Percentiles rank a stretch among this genome's conserved stretches.
Conservation (phyloP, 768 basidiomycete genomes). For the Suillus fuscotomentosus region DNA sequence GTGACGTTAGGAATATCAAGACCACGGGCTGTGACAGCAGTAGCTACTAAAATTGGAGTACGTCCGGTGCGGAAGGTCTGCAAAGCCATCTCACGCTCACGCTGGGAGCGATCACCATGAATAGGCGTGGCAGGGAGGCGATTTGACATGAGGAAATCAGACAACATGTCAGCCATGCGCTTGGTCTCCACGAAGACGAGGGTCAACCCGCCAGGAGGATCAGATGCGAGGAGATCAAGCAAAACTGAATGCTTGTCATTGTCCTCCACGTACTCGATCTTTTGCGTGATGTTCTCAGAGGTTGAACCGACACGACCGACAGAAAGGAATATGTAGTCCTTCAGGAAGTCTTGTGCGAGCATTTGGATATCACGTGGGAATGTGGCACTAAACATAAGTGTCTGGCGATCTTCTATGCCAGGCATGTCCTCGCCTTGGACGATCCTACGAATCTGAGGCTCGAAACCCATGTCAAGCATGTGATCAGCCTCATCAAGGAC, state of each 20-base stretch:
- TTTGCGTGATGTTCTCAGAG: constrained; percentile 99
- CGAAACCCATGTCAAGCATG: constrained; percentile 99
- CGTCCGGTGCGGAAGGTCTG: constrained; percentile 94
- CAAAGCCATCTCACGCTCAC: constrained; percentile 94
- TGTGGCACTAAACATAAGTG: constrained; percentile 99
- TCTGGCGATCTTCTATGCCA: constrained; percentile 86
- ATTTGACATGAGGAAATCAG: constrained; percentile 88
- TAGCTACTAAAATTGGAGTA: constrained; percentile 96
- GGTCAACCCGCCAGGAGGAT: constrained; percentile 70
- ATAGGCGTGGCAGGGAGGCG: constrained; percentile 91
- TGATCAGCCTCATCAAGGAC: constrained; percentile 99
- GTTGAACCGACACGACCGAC: constrained; percentile 98
- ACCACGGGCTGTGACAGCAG: constrained; percentile 98
- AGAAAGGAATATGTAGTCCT: constrained; percentile 98
- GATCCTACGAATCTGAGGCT: constrained; percentile 97
- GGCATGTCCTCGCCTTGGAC: constrained; percentile 99
- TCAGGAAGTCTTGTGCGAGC: constrained; percentile 93
- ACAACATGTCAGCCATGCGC: constrained; percentile 98
- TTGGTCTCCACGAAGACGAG: constrained; percentile 99
- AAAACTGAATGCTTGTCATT: constrained; percentile 94
- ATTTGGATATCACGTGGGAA: constrained; percentile 99
- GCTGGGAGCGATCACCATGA: constrained; percentile 96
- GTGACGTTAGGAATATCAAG: constrained; percentile 99
- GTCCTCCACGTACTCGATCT: constrained; percentile 98
- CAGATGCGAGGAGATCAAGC: constrained; percentile 87